These are phyloP conservation scores for Pyricularia pennisetigena DNA, from an alignment of 2,329 filamentous ascomycete species.

Conservation along the genomic window DNA sequence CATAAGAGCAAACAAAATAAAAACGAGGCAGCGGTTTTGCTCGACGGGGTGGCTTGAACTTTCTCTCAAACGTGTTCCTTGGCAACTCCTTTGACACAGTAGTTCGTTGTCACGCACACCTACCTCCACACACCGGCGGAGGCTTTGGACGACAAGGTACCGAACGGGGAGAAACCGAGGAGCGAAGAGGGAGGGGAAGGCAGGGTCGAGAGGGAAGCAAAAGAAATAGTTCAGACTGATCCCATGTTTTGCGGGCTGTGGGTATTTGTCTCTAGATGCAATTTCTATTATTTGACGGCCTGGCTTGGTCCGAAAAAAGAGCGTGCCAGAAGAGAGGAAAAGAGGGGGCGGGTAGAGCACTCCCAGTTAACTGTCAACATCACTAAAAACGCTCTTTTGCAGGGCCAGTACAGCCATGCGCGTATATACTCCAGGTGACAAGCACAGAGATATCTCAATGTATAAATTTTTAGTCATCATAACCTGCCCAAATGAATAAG, in stretches of 20 bases:
- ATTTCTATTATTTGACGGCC: not conserved
- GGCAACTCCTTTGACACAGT: not conserved
- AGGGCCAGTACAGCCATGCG: too few relatives aligned
- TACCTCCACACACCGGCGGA: too few relatives aligned
- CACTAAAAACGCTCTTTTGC: too few relatives aligned
- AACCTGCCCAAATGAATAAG: too few relatives aligned
- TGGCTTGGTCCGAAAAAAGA: not conserved
- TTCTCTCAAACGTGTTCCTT: not conserved
- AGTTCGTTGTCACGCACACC: not conserved
- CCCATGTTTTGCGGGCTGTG: not conserved
- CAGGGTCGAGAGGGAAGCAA: not conserved
- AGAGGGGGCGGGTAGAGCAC: too few relatives aligned
- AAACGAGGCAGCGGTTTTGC: not conserved
- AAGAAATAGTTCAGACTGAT: not conserved
- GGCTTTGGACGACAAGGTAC: not conserved
- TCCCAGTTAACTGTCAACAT: too few relatives aligned
- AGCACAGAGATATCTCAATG: too few relatives aligned
- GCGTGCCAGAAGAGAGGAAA: too few relatives aligned
- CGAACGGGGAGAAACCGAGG: not conserved
- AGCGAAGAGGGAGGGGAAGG: not conserved
- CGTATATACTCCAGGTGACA: too few relatives aligned
- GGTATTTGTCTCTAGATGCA: not conserved
- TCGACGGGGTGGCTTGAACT: not conserved
- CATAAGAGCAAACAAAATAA: too few relatives aligned
- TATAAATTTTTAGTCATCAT: too few relatives aligned